Evolutionary conservation across 225 moss, liverwort and hornwort species (phyloP).

Genomic region (Sphagnum contortum): DNA sequence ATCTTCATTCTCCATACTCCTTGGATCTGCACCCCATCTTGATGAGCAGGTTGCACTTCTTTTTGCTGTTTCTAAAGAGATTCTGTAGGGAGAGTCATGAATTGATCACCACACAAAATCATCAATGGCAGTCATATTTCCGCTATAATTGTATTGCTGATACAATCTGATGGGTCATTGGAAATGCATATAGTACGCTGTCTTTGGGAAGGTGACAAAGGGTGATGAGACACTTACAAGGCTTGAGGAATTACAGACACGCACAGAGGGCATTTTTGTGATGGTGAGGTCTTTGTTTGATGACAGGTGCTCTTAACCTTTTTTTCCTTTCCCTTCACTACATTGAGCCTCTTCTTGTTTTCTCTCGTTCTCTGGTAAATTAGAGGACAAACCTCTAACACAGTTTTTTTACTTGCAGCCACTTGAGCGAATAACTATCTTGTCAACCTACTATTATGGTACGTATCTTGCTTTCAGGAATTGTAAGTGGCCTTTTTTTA

Average conservation of each 20-base stretch:
- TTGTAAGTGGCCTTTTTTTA: no score
- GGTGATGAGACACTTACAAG: slow-evolving; percentile 81
- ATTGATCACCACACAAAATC: no score
- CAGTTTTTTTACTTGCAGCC: slow-evolving; percentile 33
- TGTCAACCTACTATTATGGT: slow-evolving; percentile 93
- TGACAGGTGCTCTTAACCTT: not conserved
- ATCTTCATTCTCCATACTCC: slow-evolving; percentile 93
- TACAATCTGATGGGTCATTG: no score
- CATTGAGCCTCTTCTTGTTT: no score
- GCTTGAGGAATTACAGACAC: slow-evolving; percentile 79
- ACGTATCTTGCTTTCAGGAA: slow-evolving; percentile 2
- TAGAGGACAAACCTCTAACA: no score
- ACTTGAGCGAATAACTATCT: slow-evolving; percentile 72
- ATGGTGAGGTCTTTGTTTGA: slow-evolving; percentile 38
- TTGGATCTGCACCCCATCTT: slow-evolving; percentile 87
- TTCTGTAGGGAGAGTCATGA: no score
- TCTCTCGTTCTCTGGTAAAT: no score
- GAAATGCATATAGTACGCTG: slow-evolving; percentile 51
- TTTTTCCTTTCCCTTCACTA: no score
- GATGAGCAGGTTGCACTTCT: slow-evolving; percentile 57
- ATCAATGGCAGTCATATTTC: no score
- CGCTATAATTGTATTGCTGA: no score
- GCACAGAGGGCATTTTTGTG: slow-evolving; percentile 90
- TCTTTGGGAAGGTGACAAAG: slow-evolving; percentile 93
- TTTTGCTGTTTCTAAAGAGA: no score